Conservation (phyloP, 805 yeast genomes). For the Sugiyamaella valdiviana region DNA sequence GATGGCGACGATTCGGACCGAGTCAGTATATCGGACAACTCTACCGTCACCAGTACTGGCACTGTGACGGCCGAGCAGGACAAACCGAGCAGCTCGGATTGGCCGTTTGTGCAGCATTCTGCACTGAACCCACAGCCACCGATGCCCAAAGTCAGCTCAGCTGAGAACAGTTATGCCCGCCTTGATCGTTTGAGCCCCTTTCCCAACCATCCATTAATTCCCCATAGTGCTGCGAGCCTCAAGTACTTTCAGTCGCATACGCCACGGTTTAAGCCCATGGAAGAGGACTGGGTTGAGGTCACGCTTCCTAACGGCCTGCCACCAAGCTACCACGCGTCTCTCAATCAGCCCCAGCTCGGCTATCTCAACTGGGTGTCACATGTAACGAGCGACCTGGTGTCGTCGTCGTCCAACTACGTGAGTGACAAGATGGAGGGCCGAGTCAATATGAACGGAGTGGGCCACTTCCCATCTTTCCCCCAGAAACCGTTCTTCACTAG, state of each 20-base stretch:
- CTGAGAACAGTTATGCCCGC: not conserved
- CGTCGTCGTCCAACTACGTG: constrained; percentile 18
- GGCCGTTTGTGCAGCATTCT: not conserved
- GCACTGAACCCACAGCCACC: not conserved
- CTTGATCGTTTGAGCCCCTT: constrained; percentile 1
- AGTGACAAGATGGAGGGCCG: constrained; percentile 9
- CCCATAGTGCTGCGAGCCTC: constrained; percentile 5
- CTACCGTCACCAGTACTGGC: not conserved
- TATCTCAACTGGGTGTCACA: constrained; percentile 18
- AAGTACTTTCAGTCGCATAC: constrained; percentile 3
- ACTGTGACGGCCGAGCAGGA: not conserved
- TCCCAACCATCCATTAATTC: constrained; percentile 18
- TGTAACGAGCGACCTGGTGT: constrained; percentile 18
- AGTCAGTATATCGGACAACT: not conserved
- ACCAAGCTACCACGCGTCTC: constrained; percentile 7
- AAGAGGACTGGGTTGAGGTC: constrained; percentile 20
- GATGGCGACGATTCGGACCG: not conserved
- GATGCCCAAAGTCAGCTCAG: not conserved
- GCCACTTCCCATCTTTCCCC: not conserved
- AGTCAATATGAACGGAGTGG: not conserved
- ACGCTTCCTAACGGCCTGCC: not conserved
- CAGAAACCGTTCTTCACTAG: not conserved
- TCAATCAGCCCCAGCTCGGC: constrained; percentile 4
- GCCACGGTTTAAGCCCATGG: constrained; percentile 18
- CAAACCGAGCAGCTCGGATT: not conserved